Evolutionary conservation across 2,329 filamentous ascomycete genomes (phyloP).

Genomic region (Calonectria naviculata): DNA sequence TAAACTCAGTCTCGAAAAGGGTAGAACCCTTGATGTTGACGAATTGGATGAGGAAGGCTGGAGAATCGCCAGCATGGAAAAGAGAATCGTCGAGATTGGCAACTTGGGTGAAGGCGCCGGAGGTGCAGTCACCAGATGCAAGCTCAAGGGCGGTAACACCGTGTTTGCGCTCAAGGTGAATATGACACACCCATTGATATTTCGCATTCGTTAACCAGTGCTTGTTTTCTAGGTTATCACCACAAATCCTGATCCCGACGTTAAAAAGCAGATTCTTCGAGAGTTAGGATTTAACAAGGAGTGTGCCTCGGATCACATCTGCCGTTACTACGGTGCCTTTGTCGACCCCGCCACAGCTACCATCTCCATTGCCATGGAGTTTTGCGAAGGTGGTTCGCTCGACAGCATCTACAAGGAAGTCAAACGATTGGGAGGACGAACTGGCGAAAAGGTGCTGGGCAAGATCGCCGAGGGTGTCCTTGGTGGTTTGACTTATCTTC

Average conservation of each 20-base stretch:
- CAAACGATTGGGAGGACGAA: slow-evolving; percentile 92
- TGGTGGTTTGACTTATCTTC: slow-evolving; percentile 92
- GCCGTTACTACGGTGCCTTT: slow-evolving; percentile 96
- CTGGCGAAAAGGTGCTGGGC: slow-evolving; percentile 95
- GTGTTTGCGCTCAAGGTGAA: slow-evolving; percentile 94
- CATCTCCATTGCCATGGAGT: slow-evolving; percentile 99
- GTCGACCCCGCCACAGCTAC: slow-evolving; percentile 96
- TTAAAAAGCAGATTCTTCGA: slow-evolving; percentile 97
- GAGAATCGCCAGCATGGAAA: slow-evolving; percentile 91
- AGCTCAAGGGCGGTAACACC: slow-evolving; percentile 90
- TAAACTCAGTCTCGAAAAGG: slow-evolving; percentile 83
- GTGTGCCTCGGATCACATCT: slow-evolving; percentile 95
- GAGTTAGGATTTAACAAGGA: slow-evolving; percentile 98
- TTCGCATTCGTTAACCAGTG: slow-evolving; percentile 23
- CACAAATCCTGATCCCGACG: slow-evolving; percentile 95
- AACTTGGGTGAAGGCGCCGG: slow-evolving; percentile 94
- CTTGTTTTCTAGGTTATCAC: slow-evolving; percentile 88
- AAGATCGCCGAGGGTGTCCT: slow-evolving; percentile 97
- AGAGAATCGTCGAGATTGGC: slow-evolving; percentile 87
- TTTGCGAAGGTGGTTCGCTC: slow-evolving; percentile 94
- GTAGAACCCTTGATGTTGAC: slow-evolving; percentile 87
- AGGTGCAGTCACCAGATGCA: slow-evolving; percentile 92
- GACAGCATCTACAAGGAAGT: slow-evolving; percentile 98
- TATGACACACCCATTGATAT: neutral
- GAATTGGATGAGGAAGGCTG: slow-evolving; percentile 96